Evolutionary conservation across 495 filamentous ascomycete species (phyloP).

Genomic region (Stereocaulon alpinum): DNA sequence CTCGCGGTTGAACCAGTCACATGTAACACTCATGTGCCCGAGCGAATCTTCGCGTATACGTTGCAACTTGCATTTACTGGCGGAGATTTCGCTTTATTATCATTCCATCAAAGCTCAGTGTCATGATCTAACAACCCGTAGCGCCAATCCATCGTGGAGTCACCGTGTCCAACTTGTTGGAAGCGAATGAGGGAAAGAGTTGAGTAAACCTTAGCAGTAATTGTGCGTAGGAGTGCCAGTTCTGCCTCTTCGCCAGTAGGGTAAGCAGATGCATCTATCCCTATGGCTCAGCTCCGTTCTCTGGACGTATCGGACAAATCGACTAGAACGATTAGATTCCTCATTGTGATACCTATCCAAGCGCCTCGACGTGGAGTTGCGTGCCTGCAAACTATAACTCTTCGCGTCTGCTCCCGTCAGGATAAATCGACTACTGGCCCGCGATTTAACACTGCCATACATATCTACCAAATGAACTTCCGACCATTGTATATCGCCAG

Average conservation of each 20-base stretch:
- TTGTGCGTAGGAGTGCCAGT: neutral
- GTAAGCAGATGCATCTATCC: no score
- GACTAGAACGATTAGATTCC: no score
- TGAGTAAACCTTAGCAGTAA: neutral
- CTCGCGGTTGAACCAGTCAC: neutral
- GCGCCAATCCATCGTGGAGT: neutral
- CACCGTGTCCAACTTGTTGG: neutral
- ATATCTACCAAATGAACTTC: no score
- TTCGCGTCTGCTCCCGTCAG: no score
- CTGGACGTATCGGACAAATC: no score
- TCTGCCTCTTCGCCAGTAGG: no score
- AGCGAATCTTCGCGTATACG: neutral
- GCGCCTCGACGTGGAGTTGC: neutral
- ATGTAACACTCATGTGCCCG: neutral
- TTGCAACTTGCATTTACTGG: neutral
- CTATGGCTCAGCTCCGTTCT: no score
- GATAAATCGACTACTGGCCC: no score
- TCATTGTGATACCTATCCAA: neutral
- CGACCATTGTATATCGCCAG: no score
- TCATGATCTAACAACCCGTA: neutral
- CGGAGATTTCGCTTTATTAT: neutral
- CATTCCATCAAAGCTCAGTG: neutral
- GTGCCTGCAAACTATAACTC: no score
- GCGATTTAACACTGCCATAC: no score
- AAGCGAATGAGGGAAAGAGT: neutral